These are phyloP conservation scores for Zymoseptoria tritici DNA, from an alignment of 2,329 filamentous ascomycete species.

Conservation along the genomic window DNA sequence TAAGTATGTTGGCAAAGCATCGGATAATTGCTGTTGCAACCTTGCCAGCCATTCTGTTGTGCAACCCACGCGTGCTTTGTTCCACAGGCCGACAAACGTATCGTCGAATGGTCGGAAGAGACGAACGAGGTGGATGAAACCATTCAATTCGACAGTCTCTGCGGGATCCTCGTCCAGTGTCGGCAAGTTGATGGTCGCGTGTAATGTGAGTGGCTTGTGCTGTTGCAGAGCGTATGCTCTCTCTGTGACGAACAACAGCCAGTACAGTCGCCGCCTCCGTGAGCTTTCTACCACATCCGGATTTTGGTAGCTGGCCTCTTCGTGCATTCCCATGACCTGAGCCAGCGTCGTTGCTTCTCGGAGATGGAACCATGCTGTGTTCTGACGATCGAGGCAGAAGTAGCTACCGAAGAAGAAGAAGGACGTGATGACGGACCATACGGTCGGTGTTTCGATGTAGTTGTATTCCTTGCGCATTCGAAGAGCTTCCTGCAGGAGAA, in stretches of 20 bases:
- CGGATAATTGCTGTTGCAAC: constrained; percentile 45
- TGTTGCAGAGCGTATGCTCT: constrained; percentile 57
- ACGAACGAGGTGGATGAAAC: constrained; percentile 54
- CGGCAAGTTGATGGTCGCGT: constrained; percentile 51
- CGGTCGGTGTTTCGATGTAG: constrained; percentile 49
- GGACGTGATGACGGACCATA: constrained; percentile 53
- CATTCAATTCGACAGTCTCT: constrained; percentile 49
- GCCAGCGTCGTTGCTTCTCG: constrained; percentile 55
- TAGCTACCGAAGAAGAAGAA: constrained; percentile 56
- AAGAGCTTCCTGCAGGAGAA: constrained; percentile 53
- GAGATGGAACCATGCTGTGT: constrained; percentile 56
- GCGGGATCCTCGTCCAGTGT: constrained; percentile 44
- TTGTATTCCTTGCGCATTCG: constrained; percentile 50
- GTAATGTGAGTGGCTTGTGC: constrained; percentile 55
- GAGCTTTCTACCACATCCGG: constrained; percentile 44
- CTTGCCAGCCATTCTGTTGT: constrained; percentile 41
- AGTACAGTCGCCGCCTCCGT: constrained; percentile 51
- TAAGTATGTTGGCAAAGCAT: constrained; percentile 49
- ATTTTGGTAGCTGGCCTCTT: constrained; percentile 48
- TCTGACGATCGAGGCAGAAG: constrained; percentile 54
- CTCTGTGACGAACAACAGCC: constrained; percentile 57
- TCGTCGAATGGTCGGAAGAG: constrained; percentile 58
- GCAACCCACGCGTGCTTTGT: constrained; percentile 46
- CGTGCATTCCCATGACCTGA: constrained; percentile 51
- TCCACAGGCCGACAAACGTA: constrained; percentile 57